Evolutionary conservation across 495 filamentous ascomycete genomes (phyloP).

Genomic region (Hypoxylon fragiforme): DNA sequence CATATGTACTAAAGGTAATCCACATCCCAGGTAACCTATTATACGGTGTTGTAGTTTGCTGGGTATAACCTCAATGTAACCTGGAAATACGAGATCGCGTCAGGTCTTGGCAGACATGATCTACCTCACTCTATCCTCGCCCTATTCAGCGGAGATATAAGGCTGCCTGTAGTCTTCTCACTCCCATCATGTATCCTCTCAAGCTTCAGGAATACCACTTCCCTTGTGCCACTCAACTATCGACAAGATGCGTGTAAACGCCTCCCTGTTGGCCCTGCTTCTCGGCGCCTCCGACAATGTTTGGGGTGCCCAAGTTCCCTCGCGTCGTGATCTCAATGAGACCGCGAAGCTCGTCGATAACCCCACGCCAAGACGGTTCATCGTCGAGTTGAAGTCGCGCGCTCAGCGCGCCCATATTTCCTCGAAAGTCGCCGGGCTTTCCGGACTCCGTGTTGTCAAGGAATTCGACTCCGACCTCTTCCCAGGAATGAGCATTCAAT

Average conservation of each 20-base stretch:
- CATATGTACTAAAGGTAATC: too few relatives aligned
- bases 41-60: constrained; percentile 12
- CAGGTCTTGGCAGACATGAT: constrained; percentile 8
- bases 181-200: constrained; percentile 1
- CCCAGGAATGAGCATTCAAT: constrained; percentile 36
- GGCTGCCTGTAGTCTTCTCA: background rate
- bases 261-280: constrained; percentile 6
- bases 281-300: constrained; percentile 3
- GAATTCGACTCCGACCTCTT: constrained; percentile 41
- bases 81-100: constrained; percentile 21
- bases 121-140: background rate
- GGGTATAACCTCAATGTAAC: constrained; percentile 6
- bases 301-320: background rate
- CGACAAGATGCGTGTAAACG: constrained; percentile 6
- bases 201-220: background rate
- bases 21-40: constrained; percentile 6
- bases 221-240: background rate
- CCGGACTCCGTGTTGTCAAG: constrained; percentile 27
- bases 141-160: constrained; percentile 3
- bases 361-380: constrained; percentile 14
- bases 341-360: background rate
- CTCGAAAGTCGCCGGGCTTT: constrained; percentile 3
- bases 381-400: constrained; percentile 18
- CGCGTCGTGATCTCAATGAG: constrained; percentile 6
- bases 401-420: constrained; percentile 7